Conservation (phyloP, 352 stramenopile genomes). For the Globisporangium viniferum region DNA sequence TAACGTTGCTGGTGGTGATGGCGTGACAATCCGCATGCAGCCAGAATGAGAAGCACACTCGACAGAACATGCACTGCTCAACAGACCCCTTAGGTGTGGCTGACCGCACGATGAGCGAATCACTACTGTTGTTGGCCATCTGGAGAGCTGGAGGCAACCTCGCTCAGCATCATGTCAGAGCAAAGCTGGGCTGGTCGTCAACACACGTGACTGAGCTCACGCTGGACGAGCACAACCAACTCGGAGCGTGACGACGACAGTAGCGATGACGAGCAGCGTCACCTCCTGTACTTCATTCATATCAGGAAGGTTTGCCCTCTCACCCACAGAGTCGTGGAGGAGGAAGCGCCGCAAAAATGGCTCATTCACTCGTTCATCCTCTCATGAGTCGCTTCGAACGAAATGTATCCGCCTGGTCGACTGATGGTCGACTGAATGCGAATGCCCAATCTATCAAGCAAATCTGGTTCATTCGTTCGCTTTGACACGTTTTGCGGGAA, state of each 20-base stretch:
- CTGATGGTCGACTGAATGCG: constrained; percentile 4
- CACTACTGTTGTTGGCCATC: too few relatives aligned
- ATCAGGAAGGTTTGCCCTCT: background rate
- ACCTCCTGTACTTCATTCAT: background rate
- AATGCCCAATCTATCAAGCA: background rate
- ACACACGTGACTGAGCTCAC: too few relatives aligned
- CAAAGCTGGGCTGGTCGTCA: too few relatives aligned
- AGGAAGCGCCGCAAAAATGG: background rate
- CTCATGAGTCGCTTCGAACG: constrained; percentile 1
- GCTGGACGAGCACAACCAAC: too few relatives aligned
- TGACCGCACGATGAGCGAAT: too few relatives aligned
- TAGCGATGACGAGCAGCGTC: background rate
- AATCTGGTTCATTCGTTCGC: background rate
- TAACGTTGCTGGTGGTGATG: too few relatives aligned
- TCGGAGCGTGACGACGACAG: background rate
- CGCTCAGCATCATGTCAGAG: too few relatives aligned
- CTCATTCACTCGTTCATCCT: background rate
- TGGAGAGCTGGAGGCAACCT: too few relatives aligned
- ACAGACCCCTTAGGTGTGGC: too few relatives aligned
- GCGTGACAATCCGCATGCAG: too few relatives aligned
- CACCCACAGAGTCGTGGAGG: background rate
- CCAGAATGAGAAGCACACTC: too few relatives aligned
- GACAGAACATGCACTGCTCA: too few relatives aligned
- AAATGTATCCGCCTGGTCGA: constrained; percentile 1
- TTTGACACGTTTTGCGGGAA: background rate